Evolutionary conservation across 2,329 filamentous ascomycete species (phyloP).

Genomic region (Ophiocordyceps unilateralis): DNA sequence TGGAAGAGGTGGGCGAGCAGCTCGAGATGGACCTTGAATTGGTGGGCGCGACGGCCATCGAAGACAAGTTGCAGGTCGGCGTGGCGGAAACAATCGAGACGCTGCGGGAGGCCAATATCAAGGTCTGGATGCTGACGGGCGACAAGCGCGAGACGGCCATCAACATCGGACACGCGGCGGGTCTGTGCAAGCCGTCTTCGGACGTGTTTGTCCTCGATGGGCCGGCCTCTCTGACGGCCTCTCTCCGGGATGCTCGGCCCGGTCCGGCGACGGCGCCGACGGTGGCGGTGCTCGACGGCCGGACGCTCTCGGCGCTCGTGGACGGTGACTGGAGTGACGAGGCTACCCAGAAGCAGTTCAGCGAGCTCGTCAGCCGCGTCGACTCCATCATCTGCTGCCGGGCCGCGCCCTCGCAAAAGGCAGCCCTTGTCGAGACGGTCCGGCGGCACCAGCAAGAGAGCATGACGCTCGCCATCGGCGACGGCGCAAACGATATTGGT

Average conservation of each 20-base stretch:
- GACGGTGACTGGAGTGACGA: slow-evolving; percentile 26
- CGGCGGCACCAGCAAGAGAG: slow-evolving; percentile 41
- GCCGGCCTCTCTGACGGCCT: slow-evolving; percentile 46
- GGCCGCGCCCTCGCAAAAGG: slow-evolving; percentile 79
- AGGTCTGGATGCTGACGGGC: slow-evolving; percentile 83
- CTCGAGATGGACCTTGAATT: slow-evolving; percentile 66
- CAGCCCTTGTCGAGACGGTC: slow-evolving; percentile 66
- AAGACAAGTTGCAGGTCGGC: slow-evolving; percentile 72
- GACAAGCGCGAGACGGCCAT: slow-evolving; percentile 79
- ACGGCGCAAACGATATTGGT: slow-evolving; percentile 85
- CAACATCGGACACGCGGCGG: slow-evolving; percentile 64
- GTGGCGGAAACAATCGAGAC: slow-evolving; percentile 78
- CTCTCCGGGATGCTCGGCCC: slow-evolving; percentile 43
- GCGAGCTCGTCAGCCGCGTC: slow-evolving; percentile 60
- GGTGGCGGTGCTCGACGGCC: slow-evolving; percentile 54
- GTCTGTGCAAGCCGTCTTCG: slow-evolving; percentile 56
- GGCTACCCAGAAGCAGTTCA: slow-evolving; percentile 39
- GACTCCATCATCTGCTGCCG: slow-evolving; percentile 90
- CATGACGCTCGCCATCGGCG: slow-evolving; percentile 79
- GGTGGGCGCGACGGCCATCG: slow-evolving; percentile 71
- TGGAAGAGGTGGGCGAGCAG: slow-evolving; percentile 62
- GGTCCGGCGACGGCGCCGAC: slow-evolving; percentile 55
- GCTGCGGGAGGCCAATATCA: slow-evolving; percentile 66
- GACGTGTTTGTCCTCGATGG: slow-evolving; percentile 63
- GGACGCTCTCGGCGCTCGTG: slow-evolving; percentile 60